A percentile compares a stretch with the other conserved stretches of the same genome.
Conservation (phyloP, 768 basidiomycete genomes). For the Floccularia luteovirens region DNA sequence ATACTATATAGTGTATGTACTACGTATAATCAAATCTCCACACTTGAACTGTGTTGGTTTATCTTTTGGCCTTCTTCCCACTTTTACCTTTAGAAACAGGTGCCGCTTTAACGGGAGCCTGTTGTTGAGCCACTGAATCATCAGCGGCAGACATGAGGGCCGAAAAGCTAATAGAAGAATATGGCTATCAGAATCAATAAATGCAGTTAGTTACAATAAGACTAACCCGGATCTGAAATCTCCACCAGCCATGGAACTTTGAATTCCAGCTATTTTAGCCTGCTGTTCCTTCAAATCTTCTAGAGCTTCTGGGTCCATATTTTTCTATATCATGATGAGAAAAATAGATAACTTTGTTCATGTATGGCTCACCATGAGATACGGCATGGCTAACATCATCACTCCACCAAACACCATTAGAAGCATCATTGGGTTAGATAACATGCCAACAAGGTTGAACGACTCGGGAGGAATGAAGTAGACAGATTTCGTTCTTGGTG, state of each 20-base stretch:
- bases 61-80: not conserved
- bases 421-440: slow-evolving; percentile 81
- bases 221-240: slow-evolving; percentile 52
- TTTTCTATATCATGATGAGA: slow-evolving; percentile 41
- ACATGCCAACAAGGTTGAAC: slow-evolving; percentile 70
- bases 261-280: slow-evolving; percentile 44
- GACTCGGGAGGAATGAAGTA: slow-evolving; percentile 67
- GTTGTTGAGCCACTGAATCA: not conserved
- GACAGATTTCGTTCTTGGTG: slow-evolving; percentile 43
- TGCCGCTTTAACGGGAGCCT: slow-evolving; percentile 1
- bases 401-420: slow-evolving; percentile 61
- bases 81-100: not conserved
- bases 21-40: too few relatives aligned
- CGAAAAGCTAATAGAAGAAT: slow-evolving; percentile 10
- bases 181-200: not conserved
- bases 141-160: slow-evolving; percentile 6
- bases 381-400: slow-evolving; percentile 70
- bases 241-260: slow-evolving; percentile 49
- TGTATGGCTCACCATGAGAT: slow-evolving; percentile 50
- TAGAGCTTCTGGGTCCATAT: slow-evolving; percentile 63
- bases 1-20: too few relatives aligned
- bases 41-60: too few relatives aligned
- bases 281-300: slow-evolving; percentile 60
- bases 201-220: not conserved
- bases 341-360: slow-evolving; percentile 3